These are phyloP conservation scores for Flagelloscypha sp. DNA, from an alignment of 768 basidiomycete species.

Conservation along the genomic window DNA sequence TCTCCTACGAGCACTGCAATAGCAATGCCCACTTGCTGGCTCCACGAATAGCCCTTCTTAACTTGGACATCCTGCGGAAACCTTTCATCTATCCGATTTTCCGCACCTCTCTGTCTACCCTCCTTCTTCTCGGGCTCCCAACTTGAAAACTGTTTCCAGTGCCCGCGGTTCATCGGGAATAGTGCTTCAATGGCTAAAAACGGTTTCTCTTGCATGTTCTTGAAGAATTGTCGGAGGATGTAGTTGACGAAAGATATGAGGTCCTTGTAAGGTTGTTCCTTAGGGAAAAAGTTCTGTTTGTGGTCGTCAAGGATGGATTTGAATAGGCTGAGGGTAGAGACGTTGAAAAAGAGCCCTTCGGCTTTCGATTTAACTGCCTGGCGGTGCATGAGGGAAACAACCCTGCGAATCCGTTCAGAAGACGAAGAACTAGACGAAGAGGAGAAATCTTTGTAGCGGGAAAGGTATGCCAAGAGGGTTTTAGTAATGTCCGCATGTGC, in stretches of 20 bases:
- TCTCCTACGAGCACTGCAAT: conserved; percentile 66
- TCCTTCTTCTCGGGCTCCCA: conserved; percentile 48
- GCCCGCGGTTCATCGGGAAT: conserved; percentile 81
- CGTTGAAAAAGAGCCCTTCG: conserved; percentile 94
- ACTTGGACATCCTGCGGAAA: conserved; percentile 67
- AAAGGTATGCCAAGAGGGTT: conserved; percentile 76
- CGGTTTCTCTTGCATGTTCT: conserved; percentile 72
- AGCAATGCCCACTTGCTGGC: conserved; percentile 83
- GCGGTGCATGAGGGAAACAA: conserved; percentile 83
- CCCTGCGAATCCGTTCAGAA: conserved; percentile 81
- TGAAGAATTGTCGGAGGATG: conserved; percentile 91
- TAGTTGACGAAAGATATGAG: conserved; percentile 78
- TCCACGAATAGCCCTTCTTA: conserved; percentile 84
- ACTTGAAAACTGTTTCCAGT: conserved; percentile 82
- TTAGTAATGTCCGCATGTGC: conserved; percentile 79
- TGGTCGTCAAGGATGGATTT: conserved; percentile 78
- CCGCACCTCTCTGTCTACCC: conserved; percentile 27
- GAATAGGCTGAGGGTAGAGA: conserved; percentile 84
- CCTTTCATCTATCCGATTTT: conserved; percentile 27
- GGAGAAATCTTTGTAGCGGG: conserved; percentile 75
- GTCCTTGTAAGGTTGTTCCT: conserved; percentile 74
- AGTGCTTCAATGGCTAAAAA: conserved; percentile 87
- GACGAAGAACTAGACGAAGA: too few species aligned
- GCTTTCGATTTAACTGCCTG: conserved; percentile 88
- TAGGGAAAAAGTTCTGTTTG: conserved; percentile 67